Conservation (phyloP, 1,139 yeast genomes). For the Insectozyma bohioensis region DNA sequence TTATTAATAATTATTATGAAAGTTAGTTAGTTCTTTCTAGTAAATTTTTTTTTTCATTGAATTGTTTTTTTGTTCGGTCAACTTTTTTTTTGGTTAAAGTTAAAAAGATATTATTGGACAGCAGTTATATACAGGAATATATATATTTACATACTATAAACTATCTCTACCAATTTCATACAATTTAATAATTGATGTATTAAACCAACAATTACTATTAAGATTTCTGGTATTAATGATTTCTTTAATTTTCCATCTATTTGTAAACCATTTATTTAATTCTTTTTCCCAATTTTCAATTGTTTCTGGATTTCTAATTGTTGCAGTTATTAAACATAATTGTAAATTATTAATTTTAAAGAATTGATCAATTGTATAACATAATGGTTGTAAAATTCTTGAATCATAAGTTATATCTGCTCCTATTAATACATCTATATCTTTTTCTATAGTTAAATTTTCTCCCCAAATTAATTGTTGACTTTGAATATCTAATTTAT, state of each 20-base stretch:
- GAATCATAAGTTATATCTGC: constrained; percentile 88
- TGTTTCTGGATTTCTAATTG: constrained; percentile 66
- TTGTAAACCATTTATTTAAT: constrained; percentile 27
- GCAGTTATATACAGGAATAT: constrained; percentile 13
- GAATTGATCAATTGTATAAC: constrained; percentile 46
- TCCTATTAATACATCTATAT: constrained; percentile 57
- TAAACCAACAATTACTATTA: constrained; percentile 29
- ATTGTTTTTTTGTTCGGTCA: constrained; percentile 7
- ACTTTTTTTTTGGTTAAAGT: too few species aligned
- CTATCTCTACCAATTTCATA: constrained; percentile 6
- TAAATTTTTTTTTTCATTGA: constrained; percentile 2
- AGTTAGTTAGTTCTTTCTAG: constrained; percentile 1
- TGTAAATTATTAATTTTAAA: constrained; percentile 28
- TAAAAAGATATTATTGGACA: constrained; percentile 13
- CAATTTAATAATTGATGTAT: constrained; percentile 25
- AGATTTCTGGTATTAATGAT: constrained; percentile 20
- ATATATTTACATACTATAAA: too few species aligned
- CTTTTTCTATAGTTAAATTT: constrained; percentile 26
- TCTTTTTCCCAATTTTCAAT: constrained; percentile 50
- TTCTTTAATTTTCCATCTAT: constrained; percentile 23
- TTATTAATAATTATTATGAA: not conserved
- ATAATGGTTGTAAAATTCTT: constrained; percentile 55
- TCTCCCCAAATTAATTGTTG: constrained; percentile 59
- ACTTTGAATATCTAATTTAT: constrained; percentile 26
- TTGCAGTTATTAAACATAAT: constrained; percentile 62